Evolutionary conservation across 2,329 filamentous ascomycete species (phyloP).

Genomic region (Lecanicillium sp.): DNA sequence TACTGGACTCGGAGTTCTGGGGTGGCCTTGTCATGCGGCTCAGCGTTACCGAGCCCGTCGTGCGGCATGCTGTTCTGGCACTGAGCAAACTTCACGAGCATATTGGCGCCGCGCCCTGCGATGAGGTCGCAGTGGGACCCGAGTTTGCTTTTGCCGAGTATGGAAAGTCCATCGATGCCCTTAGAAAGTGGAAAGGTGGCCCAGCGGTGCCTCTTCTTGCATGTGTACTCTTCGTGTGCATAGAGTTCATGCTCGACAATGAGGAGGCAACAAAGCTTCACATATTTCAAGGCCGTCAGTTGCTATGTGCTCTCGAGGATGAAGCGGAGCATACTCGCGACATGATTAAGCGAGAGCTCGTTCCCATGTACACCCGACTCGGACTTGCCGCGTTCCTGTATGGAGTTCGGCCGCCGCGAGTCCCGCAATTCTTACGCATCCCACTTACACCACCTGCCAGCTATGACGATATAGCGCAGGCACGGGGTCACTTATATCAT

Average conservation of each 20-base stretch:
- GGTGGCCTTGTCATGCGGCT: conserved; percentile 35
- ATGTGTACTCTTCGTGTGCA: conserved; percentile 44
- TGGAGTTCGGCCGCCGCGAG: conserved; percentile 26
- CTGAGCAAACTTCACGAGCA: conserved; percentile 40
- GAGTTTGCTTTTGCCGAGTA: conserved; percentile 29
- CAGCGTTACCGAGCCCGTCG: conserved; percentile 34
- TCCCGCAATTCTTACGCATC: conserved; percentile 26
- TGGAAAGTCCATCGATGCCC: conserved; percentile 36
- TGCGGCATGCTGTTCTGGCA: conserved; percentile 41
- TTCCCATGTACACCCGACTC: conserved; percentile 35
- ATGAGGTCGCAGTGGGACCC: not conserved
- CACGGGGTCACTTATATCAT: conserved; percentile 24
- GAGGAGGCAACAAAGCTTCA: conserved; percentile 36
- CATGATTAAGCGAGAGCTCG: conserved; percentile 30
- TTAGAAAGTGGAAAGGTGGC: conserved; percentile 29
- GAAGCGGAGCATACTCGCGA: conserved; percentile 22
- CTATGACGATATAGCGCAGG: conserved; percentile 26
- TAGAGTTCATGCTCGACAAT: conserved; percentile 46
- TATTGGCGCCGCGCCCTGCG: conserved; percentile 9
- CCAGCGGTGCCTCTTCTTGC: conserved; percentile 31
- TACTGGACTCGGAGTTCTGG: conserved; percentile 37
- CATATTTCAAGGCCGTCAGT: conserved; percentile 34
- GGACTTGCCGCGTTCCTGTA: conserved; percentile 33
- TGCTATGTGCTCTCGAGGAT: conserved; percentile 26
- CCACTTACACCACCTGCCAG: conserved; percentile 21